These are phyloP conservation scores for Uronychia binucleata DNA, from an alignment of 73 alveolate genomes.

Conservation along the genomic window DNA sequence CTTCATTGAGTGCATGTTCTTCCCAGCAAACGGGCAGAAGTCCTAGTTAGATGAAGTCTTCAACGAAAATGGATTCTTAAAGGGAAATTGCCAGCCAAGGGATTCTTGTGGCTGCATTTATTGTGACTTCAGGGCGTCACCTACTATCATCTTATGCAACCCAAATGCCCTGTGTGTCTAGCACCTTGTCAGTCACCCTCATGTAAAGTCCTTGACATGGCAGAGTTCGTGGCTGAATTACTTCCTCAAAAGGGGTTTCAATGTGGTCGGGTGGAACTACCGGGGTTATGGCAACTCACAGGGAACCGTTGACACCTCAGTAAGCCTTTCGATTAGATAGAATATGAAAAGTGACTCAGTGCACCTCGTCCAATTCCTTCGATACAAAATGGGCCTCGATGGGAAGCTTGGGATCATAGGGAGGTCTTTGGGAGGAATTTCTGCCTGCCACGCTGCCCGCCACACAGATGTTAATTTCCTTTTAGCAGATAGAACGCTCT, in stretches of 20 bases:
- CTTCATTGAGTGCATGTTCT: not conserved
- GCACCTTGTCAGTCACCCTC: slow-evolving; percentile 64
- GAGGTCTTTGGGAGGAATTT: slow-evolving; percentile 84
- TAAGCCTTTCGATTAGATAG: slow-evolving; percentile 64
- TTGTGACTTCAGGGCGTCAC: slow-evolving; percentile 21
- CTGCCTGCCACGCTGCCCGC: slow-evolving; percentile 78
- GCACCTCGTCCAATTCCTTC: slow-evolving; percentile 23
- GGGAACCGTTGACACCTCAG: slow-evolving; percentile 72
- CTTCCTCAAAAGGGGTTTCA: slow-evolving; percentile 69
- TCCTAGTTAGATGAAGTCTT: not conserved
- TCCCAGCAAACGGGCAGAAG: not conserved
- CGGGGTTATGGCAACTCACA: slow-evolving; percentile 79
- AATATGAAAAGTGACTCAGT: slow-evolving; percentile 74
- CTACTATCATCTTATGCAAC: slow-evolving; percentile 85
- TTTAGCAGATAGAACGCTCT: slow-evolving; percentile 83
- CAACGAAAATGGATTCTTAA: not conserved
- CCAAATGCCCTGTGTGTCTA: slow-evolving; percentile 91
- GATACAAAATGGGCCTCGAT: slow-evolving; percentile 18
- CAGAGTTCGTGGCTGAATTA: slow-evolving; percentile 66
- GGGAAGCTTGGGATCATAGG: slow-evolving; percentile 83
- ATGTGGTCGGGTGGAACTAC: slow-evolving; percentile 85
- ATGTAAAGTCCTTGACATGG: slow-evolving; percentile 70
- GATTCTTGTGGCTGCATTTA: not conserved
- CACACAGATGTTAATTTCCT: slow-evolving; percentile 45
- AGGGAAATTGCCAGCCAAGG: not conserved